Evolutionary conservation across 768 basidiomycete genomes (phyloP), one percentile per base, ranked within the genome.

Genomic region (Lactarius sp.): DNA sequence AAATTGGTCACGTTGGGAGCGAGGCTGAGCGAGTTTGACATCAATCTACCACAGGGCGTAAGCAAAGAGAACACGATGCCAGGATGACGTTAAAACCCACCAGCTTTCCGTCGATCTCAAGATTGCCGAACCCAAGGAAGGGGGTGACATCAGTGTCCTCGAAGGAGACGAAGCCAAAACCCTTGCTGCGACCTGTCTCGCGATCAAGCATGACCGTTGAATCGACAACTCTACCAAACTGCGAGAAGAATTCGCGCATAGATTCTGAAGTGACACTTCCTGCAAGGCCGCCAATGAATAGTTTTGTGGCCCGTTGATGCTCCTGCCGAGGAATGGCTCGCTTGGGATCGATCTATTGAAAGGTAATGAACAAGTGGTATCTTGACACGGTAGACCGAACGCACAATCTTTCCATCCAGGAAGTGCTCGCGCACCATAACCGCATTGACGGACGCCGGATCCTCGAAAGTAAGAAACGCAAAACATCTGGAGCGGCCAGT

Each of bases 131-230:
- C 1, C 87, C 88, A 60, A 98, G 84, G 73, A 94, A 88, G 34
- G 87, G 87, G 56, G 92, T 88, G 41, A 94, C 90, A 67, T 88
- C 85, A 31, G 88, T 87, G 65, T 92, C 89, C 72, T 94, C 89
- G 71, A 96, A 95, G 0, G 92, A 95, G 33, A 98, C 90, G 72
- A 98, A 98, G 0, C 94, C 96, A 69, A 98, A 98, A 8, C 96
- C 96, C 75, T 98, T 95, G 76, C 90, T 93, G 54, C 93, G 77
- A 27, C 90, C 88, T 9, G 92, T 92, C 73, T 96, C 94, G 57
- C 93, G 86, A 75, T 98, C 96, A 69, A 96, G 82, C 96, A 98
- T 98, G 70, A 98, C 93, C 0, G 95, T 97, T 59, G 94, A 94
- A 73, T 98, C 96, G 72, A 96, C 88, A 67, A 98, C 94, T 69